Conservation (phyloP, 2,329 filamentous ascomycete genomes). For the Fusarium scirpi region DNA sequence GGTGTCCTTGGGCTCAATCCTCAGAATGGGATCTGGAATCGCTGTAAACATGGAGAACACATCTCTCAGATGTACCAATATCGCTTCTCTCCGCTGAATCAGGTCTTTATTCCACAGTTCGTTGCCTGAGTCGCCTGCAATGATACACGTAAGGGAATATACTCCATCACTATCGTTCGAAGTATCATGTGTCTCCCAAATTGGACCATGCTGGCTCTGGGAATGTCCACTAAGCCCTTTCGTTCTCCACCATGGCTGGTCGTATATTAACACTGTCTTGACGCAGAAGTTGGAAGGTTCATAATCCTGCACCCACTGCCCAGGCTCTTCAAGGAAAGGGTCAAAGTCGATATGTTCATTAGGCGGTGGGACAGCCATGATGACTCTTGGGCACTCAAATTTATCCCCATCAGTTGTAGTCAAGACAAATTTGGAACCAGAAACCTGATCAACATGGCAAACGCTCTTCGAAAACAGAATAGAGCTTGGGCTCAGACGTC, state of each 20-base stretch:
- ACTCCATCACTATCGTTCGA: neutral
- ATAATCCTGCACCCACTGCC: neutral
- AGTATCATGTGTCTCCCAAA: neutral
- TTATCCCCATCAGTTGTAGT: neutral
- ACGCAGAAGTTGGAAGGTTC: neutral
- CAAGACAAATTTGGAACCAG: neutral
- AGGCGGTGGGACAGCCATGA: neutral
- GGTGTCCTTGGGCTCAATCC: neutral
- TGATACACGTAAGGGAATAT: neutral
- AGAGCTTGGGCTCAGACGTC: neutral
- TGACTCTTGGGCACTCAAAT: neutral
- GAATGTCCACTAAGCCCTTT: neutral
- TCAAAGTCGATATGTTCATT: neutral
- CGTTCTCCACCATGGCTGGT: neutral
- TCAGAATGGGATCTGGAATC: neutral
- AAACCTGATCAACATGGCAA: neutral
- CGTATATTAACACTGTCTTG: neutral
- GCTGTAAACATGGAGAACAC: neutral
- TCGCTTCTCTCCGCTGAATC: neutral
- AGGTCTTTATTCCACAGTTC: neutral
- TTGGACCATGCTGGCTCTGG: neutral
- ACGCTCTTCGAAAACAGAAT: neutral
- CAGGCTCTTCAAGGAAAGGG: rapidly evolving
- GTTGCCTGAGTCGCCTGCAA: neutral
- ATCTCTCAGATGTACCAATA: neutral